Evolutionary conservation across 352 stramenopile genomes (phyloP), one percentile per base, ranked within the genome.

Genomic region (Aphanomyces euteiches): DNA sequence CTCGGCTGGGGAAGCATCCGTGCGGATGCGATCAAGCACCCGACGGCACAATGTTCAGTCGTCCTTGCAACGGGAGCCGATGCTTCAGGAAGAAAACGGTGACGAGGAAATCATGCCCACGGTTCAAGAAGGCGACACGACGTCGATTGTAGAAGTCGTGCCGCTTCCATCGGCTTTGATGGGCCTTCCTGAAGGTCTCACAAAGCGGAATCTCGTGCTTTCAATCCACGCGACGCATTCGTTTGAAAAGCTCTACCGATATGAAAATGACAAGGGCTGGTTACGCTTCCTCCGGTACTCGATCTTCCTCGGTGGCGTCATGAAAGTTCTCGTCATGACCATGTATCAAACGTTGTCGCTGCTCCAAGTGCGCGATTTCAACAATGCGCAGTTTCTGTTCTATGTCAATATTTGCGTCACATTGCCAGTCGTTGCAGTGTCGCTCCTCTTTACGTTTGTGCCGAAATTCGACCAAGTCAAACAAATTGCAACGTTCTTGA

Each of bases 331-430:
- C 0, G 89, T 90, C 63, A 82, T 91, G 78, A 90, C 85, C 45
- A 73, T 93, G 40, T 93, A 90, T 74, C 80, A 89, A 72, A 85
- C 76, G 7, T 37, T 89, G 0, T 77, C 76, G 2, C 68, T 91
- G 37, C 70, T 79, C 7, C 79, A 74, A 0, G 65, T 69, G 19
- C 80, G 85, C 38, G 78, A 70, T 13, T 93, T 90, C 50, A 61
- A 58, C 12, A 75, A 87, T 66, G 84, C 77, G 37, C 72, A 83
- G n/a, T 36, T 93, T 36, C 89, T 93, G 56, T 91, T 91, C 63
- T 47, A 88, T 34, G 69, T 90, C 72, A 91, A 91, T 69, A 90
- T 91, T 66, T 88, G 81, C 72, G 76, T 89, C 72, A 87, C 90
- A 79, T 90, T 89, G 67, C 85, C 85, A 8, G 67, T 88, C 47